Evolutionary conservation across 805 yeast genomes (phyloP), one percentile per base, ranked within the genome.

Genomic region (Wickerhamiella australiensis): DNA sequence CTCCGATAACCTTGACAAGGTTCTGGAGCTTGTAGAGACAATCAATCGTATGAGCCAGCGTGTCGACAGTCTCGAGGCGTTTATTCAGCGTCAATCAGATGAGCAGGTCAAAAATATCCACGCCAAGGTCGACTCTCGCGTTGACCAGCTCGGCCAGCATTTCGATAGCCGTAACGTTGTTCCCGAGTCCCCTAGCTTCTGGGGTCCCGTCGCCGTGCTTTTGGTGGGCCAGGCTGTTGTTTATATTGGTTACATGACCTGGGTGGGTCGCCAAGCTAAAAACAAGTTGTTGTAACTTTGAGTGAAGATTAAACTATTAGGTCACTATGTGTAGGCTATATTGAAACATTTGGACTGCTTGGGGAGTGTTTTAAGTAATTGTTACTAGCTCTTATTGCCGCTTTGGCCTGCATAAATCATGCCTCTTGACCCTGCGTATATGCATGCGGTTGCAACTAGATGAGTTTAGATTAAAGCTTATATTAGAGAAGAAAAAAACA

Each of bases 211-310:
- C 12, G n/a, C 44, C 12, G 48, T 44, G 18, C 48, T 44, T 12
- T 37, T 42, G 37, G 40, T 43, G n/a, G 47, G 47, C 17, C 52
- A 50, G 47, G 47, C 41, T 23, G 40, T 37, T 27, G 31, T 46
- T 18, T 42, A 46, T 22, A 18, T 46, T 18, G 42, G 44, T 41
- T 50, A 46, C 46, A 47, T 27, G 22, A 20, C 44, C 27, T 50
- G 42, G 25, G n/a, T 36, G 5, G 35, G 43, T 12, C 52, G 52
- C 38, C 48, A 46, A 29, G 25, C 45, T 8, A 48, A 47, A 23
- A 49, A 46, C 35, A 59, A 50, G 42, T 42, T 50, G 29, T 42
- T 50, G 22, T 50, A 42, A 23, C 25, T 37, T n/a, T 41, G 18
- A 13, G 6, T 23, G 5, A 11, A 15, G 13, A 15, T 3, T 9